A percentile compares a stretch with the other conserved stretches of the same genome.
These are phyloP conservation scores for Metarhizium guizhouense DNA, from an alignment of 2,329 filamentous ascomycete species.

Conservation along the genomic window DNA sequence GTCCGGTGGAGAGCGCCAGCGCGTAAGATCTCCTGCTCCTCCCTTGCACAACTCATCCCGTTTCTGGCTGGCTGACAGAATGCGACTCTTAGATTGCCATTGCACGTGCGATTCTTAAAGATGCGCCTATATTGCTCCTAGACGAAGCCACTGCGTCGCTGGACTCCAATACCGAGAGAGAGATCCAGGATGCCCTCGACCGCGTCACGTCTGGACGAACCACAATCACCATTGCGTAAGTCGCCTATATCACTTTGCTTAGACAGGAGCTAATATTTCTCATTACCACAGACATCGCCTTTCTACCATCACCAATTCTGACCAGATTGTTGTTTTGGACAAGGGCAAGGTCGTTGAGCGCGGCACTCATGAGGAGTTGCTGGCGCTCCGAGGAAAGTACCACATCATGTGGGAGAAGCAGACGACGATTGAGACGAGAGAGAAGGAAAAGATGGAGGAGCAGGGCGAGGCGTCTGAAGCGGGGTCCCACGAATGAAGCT, in stretches of 20 bases:
- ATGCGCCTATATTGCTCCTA: constrained; percentile 23
- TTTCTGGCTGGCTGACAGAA: constrained; percentile 47
- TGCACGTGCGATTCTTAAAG: constrained; percentile 26
- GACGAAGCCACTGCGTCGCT: constrained; percentile 44
- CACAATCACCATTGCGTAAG: constrained; percentile 37
- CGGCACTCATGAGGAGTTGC: constrained; percentile 40
- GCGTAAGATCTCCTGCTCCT: constrained; percentile 17
- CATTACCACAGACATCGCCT: constrained; percentile 23
- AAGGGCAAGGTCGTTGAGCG: constrained; percentile 43
- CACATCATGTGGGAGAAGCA: constrained; percentile 42
- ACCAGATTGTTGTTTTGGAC: constrained; percentile 45
- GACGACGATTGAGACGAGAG: not conserved
- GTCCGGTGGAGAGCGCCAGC: constrained; percentile 41
- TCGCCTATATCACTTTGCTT: not conserved
- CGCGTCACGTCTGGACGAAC: constrained; percentile 39
- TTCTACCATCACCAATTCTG: constrained; percentile 33
- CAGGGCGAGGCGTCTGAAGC: not conserved
- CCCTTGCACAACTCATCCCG: not conserved
- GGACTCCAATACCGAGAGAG: constrained; percentile 33
- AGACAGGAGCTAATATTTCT: not conserved
- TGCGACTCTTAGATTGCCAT: constrained; percentile 39
- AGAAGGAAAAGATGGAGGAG: not conserved
- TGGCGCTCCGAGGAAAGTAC: constrained; percentile 36
- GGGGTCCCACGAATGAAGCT: not conserved
- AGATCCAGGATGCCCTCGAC: constrained; percentile 37